Percentiles rank a stretch among this genome's conserved stretches.
Evolutionary conservation across 352 stramenopile genomes (phyloP).

Genomic region (Phytophthora citrophthora): DNA sequence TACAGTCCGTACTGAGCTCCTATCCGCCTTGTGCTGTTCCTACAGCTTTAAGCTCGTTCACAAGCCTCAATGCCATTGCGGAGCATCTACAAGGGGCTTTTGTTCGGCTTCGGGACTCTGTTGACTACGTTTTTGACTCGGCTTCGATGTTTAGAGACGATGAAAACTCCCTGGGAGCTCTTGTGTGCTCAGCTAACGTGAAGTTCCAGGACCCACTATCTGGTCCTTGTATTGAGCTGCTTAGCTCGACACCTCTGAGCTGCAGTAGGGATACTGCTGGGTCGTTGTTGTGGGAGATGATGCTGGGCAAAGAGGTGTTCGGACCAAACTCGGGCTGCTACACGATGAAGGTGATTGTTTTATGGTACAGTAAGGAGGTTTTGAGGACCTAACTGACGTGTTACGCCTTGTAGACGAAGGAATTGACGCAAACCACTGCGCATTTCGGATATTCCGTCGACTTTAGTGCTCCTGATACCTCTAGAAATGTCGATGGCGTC

Average conservation of each 20-base stretch:
- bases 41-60: background rate
- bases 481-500: constrained; percentile 11
- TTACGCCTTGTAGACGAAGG: constrained; percentile 6
- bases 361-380: background rate
- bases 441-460: constrained; percentile 17
- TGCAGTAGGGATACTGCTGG: constrained; percentile 2
- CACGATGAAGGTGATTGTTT: constrained; percentile 16
- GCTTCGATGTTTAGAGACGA: constrained; percentile 11
- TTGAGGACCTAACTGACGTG: background rate
- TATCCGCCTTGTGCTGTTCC: background rate
- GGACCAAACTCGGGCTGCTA: constrained; percentile 14
- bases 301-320: constrained; percentile 21
- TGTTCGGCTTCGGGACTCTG: background rate
- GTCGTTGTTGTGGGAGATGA: constrained; percentile 23
- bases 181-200: constrained; percentile 2
- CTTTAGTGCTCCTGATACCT: background rate
- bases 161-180: background rate
- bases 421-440: constrained; percentile 9
- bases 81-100: constrained; percentile 8
- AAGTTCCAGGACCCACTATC: constrained; percentile 14
- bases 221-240: constrained; percentile 18
- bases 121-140: constrained; percentile 9
- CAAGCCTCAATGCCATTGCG: background rate
- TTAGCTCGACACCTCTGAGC: constrained; percentile 16
- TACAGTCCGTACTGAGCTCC: constrained; percentile 4